These are phyloP conservation scores for Collybia sp. DNA, from an alignment of 768 basidiomycete genomes.

Conservation along the genomic window DNA sequence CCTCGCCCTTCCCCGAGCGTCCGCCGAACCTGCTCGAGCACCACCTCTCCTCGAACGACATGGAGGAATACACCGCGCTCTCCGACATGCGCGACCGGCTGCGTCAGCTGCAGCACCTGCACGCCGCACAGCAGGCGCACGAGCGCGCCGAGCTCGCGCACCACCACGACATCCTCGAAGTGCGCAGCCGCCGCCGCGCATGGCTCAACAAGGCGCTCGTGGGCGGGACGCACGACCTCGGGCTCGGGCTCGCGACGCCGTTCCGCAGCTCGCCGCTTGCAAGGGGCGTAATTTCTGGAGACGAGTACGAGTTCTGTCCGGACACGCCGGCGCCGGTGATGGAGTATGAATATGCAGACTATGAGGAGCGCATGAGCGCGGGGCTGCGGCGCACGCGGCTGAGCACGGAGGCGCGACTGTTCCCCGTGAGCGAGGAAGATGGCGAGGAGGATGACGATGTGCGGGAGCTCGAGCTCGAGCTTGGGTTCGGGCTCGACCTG, in stretches of 20 bases:
- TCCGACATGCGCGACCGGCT: constrained; percentile 30
- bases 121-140: constrained; percentile 35
- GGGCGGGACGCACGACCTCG: constrained; percentile 12
- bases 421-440: constrained; percentile 37
- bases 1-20: constrained; percentile 17
- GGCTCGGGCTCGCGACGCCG: constrained; percentile 47
- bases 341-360: constrained; percentile 5
- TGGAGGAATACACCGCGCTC: constrained; percentile 30
- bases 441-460: constrained; percentile 18
- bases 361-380: neutral
- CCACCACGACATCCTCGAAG: constrained; percentile 45
- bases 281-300: constrained; percentile 28
- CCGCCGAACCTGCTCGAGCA: constrained; percentile 21
- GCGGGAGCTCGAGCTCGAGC: constrained; percentile 26
- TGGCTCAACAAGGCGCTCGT: constrained; percentile 54
- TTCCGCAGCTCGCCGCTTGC: constrained; percentile 47
- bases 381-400: constrained; percentile 7
- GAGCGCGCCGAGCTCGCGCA: constrained; percentile 32
- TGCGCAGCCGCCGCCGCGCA: constrained; percentile 56
- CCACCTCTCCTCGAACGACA: constrained; percentile 21
- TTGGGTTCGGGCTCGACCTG: constrained; percentile 22
- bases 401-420: constrained; percentile 19
- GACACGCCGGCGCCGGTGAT: constrained; percentile 2
- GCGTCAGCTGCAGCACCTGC: constrained; percentile 32
- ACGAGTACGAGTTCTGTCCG: constrained; percentile 25